Conservation (phyloP, 176 grass and related monocot species). For the Carex kokanica region DNA sequence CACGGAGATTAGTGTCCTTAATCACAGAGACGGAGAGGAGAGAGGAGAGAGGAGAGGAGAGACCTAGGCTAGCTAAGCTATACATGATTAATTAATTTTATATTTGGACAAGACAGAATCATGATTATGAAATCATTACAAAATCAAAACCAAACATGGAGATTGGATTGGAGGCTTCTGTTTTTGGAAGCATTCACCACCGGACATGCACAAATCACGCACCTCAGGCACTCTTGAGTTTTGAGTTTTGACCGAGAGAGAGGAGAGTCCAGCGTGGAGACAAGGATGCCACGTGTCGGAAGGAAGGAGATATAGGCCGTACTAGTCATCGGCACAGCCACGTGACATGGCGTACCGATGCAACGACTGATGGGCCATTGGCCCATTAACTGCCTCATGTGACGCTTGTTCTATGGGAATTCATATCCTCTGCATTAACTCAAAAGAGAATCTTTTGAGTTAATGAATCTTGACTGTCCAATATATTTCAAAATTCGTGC, state of each 20-base stretch:
- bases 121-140: constrained; percentile 27
- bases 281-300: constrained; percentile 12
- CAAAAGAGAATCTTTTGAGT: no score
- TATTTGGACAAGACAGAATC: constrained; percentile 1
- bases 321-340: constrained; percentile 16
- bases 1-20: constrained; percentile 16
- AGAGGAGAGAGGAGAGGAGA: no score
- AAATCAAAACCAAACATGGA: constrained; percentile 24
- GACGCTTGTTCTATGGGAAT: constrained; percentile 18
- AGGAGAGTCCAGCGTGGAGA: constrained; percentile 11
- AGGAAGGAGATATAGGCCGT: neutral
- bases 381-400: constrained; percentile 36
- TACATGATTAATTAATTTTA: neutral
- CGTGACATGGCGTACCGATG: constrained; percentile 31
- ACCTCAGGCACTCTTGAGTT: neutral
- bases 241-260: neutral
- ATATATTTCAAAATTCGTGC: no score
- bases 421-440: no score
- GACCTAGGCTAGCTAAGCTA: no score
- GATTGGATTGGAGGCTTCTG: neutral
- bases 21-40: neutral
- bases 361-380: constrained; percentile 9
- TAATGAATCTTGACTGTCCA: no score
- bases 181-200: constrained; percentile 36
- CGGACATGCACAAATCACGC: constrained; percentile 36